These are phyloP conservation scores for Nitzschia putrida DNA, from an alignment of 108 stramenopile genomes.

Conservation along the genomic window DNA sequence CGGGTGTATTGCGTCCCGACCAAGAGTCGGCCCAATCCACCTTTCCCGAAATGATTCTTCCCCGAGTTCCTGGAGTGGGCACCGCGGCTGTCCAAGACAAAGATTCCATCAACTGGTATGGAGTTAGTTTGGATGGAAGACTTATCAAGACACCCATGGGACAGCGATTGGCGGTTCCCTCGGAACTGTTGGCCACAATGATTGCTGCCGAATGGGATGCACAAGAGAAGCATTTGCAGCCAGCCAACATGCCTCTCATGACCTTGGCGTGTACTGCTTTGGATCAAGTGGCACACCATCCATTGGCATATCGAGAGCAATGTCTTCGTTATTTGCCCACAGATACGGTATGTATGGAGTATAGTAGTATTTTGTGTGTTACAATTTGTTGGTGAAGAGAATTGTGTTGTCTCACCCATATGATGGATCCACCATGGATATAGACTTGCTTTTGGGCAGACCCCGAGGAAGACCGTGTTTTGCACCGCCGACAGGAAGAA, in stretches of 20 bases:
- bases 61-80: slow-evolving; percentile 27
- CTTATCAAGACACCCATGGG: slow-evolving; percentile 78
- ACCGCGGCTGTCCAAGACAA: background rate
- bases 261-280: slow-evolving; percentile 90
- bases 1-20: slow-evolving; percentile 50
- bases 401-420: slow-evolving; percentile 8
- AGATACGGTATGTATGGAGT: slow-evolving; percentile 66
- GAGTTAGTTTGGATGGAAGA: slow-evolving; percentile 81
- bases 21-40: background rate
- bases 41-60: slow-evolving; percentile 22
- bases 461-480: slow-evolving; percentile 71
- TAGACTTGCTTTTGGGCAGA: slow-evolving; percentile 84
- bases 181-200: slow-evolving; percentile 71
- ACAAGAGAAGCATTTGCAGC: slow-evolving; percentile 73
- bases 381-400: background rate
- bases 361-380: background rate
- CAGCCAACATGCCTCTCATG: slow-evolving; percentile 97
- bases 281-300: slow-evolving; percentile 74
- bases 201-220: slow-evolving; percentile 95
- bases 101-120: slow-evolving; percentile 49
- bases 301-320: slow-evolving; percentile 43
- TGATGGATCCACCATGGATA: too few relatives aligned
- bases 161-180: slow-evolving; percentile 71
- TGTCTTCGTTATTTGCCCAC: slow-evolving; percentile 77
- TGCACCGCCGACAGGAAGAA: slow-evolving; percentile 70